Evolutionary conservation across 2,329 filamentous ascomycete genomes (phyloP).

Genomic region (Ophiognomonia clavigignenti-juglandacearum): DNA sequence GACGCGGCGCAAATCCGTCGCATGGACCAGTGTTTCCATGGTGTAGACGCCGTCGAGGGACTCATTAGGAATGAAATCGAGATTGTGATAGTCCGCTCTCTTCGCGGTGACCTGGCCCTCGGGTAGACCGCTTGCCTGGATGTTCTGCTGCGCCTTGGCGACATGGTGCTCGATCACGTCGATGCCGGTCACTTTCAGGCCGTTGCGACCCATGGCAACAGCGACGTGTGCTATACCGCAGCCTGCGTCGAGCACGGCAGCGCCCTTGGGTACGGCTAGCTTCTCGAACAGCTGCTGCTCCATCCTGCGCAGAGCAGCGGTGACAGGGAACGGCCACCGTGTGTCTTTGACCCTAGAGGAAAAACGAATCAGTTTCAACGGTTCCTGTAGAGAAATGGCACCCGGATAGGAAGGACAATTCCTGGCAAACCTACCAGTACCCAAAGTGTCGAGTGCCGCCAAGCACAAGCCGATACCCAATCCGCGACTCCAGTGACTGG

Average conservation of each 20-base stretch:
- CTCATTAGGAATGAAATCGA: constrained; percentile 31
- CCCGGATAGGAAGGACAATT: too few species aligned
- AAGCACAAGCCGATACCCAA: constrained; percentile 37
- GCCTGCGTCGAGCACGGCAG: constrained; percentile 46
- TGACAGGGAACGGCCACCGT: constrained; percentile 43
- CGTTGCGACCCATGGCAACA: constrained; percentile 37
- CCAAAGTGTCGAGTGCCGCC: constrained; percentile 47
- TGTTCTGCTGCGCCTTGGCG: constrained; percentile 35
- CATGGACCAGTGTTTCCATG: constrained; percentile 52
- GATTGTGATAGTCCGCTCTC: constrained; percentile 47
- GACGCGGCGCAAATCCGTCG: constrained; percentile 39
- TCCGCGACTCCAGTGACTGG: constrained; percentile 37
- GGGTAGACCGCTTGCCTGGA: constrained; percentile 28
- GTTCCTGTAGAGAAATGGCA: too few species aligned
- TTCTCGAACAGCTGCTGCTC: constrained; percentile 40
- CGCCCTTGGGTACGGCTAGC: constrained; percentile 32
- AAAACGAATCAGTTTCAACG: too few species aligned
- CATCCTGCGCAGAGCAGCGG: constrained; percentile 38
- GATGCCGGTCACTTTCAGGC: constrained; percentile 39
- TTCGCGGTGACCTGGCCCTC: constrained; percentile 31
- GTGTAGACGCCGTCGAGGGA: constrained; percentile 49
- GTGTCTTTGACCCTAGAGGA: constrained; percentile 29
- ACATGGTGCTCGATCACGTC: constrained; percentile 46
- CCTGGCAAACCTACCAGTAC: constrained; percentile 34
- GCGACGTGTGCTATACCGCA: constrained; percentile 47